Evolutionary conservation across 345 rosid genomes (phyloP).

Genomic region (Populus pruinosa): DNA sequence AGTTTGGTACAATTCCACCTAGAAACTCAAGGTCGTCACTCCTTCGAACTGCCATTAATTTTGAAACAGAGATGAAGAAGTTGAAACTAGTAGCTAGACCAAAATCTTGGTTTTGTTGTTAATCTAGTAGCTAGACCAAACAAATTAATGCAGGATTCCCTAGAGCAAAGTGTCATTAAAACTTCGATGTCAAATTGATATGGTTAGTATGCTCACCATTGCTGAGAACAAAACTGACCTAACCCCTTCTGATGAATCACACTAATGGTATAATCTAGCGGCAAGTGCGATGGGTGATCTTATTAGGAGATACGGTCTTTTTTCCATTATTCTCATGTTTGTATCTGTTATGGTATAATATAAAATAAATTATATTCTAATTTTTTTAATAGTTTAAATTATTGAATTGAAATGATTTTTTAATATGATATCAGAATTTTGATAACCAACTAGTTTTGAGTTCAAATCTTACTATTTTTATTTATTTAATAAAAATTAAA

Average conservation of each 20-base stretch:
- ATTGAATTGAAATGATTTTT: no score
- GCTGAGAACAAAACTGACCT: not conserved
- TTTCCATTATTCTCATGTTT: not conserved
- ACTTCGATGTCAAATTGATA: not conserved
- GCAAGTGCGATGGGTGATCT: no score
- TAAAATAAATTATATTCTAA: no score
- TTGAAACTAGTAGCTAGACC: not conserved
- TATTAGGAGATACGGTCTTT: not conserved
- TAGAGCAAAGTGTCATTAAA: not conserved
- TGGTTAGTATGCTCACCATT: not conserved
- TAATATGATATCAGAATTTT: no score
- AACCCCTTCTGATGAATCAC: constrained; percentile 5
- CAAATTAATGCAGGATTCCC: no score
- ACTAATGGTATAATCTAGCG: no score
- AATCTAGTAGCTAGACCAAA: not conserved
- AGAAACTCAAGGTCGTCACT: not conserved
- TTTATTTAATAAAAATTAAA: no score
- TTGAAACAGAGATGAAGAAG: not conserved
- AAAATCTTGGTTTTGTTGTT: not conserved
- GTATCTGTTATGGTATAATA: no score
- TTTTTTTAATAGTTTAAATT: no score
- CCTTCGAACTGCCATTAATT: constrained; percentile 5
- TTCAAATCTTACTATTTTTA: no score
- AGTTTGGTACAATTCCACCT: not conserved
- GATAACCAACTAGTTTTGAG: no score